Conservation (phyloP, 352 stramenopile species). For the Pythium diclinum region DNA sequence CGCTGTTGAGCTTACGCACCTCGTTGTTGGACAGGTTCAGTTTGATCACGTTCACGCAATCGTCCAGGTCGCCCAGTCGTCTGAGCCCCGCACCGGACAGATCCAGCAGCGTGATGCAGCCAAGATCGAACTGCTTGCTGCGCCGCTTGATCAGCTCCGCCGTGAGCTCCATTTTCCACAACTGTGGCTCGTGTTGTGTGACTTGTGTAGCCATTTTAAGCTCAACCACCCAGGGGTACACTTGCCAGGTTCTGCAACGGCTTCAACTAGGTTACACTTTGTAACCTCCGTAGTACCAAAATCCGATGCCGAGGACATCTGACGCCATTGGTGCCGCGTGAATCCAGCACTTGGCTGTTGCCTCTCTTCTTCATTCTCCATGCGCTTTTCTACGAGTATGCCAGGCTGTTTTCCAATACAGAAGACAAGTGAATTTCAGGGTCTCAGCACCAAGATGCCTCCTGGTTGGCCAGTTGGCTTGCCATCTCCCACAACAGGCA, state of each 20-base stretch:
- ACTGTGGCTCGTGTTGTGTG: not conserved
- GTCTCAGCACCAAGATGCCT: not conserved
- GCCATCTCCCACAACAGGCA: not conserved
- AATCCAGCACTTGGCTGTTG: not conserved
- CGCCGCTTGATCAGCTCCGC: constrained; percentile 62
- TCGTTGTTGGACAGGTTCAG: constrained; percentile 58
- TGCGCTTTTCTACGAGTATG: not conserved
- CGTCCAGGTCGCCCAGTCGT: constrained; percentile 37
- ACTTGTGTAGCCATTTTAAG: not conserved
- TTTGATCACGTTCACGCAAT: constrained; percentile 50
- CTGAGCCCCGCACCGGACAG: constrained; percentile 43
- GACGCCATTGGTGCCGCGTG: not conserved
- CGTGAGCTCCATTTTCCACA: constrained; percentile 50
- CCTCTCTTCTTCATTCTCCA: not conserved
- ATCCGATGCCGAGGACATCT: not conserved
- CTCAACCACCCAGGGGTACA: not conserved
- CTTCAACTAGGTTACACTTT: constrained; percentile 7
- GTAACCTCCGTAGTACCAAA: not conserved
- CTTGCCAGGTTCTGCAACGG: not conserved
- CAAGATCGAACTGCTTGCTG: constrained; percentile 75
- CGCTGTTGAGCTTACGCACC: constrained; percentile 15
- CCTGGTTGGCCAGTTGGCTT: not conserved
- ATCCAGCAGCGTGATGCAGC: constrained; percentile 62
- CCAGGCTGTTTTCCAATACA: not conserved
- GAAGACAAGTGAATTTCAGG: not conserved